phyloP scores from a whole-genome alignment of 345 rosid genomes.

The Xanthoceras sorbifolium region DNA sequence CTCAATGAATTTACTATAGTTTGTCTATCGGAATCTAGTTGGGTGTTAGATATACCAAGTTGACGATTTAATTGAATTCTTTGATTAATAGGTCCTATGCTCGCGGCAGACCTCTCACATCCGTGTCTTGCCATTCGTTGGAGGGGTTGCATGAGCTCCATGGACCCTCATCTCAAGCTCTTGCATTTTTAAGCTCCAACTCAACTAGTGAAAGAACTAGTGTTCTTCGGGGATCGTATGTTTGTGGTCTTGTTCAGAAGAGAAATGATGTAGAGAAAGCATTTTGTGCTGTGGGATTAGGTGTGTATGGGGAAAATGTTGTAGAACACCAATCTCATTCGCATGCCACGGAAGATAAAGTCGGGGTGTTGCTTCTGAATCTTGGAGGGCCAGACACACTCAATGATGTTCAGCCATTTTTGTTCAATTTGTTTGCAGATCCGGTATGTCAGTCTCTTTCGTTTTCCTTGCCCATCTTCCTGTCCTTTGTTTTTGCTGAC shows the following conservation, averaged over 20 bases:
- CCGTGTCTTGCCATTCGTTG: constrained; percentile 19
- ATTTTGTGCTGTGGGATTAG: constrained; percentile 40
- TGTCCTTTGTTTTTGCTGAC: neutral
- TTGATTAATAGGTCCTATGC: constrained; percentile 28
- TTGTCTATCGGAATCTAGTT: neutral
- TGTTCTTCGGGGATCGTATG: constrained; percentile 18
- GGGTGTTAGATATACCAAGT: neutral
- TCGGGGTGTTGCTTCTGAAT: constrained; percentile 85
- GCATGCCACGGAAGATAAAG: constrained; percentile 54
- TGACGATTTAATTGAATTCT: neutral
- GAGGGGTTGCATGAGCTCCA: constrained; percentile 20
- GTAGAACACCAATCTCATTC: constrained; percentile 33
- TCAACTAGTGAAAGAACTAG: constrained; percentile 16
- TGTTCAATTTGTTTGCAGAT: constrained; percentile 91
- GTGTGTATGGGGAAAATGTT: constrained; percentile 31
- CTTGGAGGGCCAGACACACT: constrained; percentile 90
- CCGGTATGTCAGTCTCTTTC: constrained; percentile 50
- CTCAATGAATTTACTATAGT: neutral
- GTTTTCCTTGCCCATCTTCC: neutral
- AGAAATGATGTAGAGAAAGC: constrained; percentile 42
- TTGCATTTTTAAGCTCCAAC: constrained; percentile 17
- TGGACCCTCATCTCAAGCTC: constrained; percentile 22
- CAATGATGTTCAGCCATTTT: constrained; percentile 80
- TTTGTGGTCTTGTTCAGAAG: constrained; percentile 25
- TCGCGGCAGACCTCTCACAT: constrained; percentile 18